phyloP scores from a whole-genome alignment of 768 basidiomycete genomes.

The Termitomyces sp. region DNA sequence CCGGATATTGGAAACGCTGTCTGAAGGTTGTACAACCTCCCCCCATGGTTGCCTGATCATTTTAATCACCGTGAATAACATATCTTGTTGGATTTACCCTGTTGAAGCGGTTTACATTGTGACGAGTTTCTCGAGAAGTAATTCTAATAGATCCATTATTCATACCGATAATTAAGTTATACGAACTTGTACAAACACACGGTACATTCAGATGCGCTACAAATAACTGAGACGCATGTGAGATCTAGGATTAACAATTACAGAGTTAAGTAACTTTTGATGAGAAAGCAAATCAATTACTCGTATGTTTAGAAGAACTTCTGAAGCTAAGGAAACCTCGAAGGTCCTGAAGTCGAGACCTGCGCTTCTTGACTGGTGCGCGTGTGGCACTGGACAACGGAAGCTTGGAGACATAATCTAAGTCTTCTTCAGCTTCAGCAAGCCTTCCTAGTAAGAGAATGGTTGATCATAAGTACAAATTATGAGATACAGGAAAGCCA shows the following conservation, averaged over 20 bases:
- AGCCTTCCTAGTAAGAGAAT: not conserved
- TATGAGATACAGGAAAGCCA: not conserved
- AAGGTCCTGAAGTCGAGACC: not conserved
- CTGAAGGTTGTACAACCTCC: not conserved
- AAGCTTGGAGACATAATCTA: not conserved
- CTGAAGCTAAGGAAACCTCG: not conserved
- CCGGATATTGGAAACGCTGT: not conserved
- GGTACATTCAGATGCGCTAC: not conserved
- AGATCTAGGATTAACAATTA: not conserved
- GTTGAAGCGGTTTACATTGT: not conserved
- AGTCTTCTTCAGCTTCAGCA: constrained; percentile 1
- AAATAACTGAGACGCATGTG: not conserved
- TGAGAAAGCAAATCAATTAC: not conserved
- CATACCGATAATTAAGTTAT: not conserved
- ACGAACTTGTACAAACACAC: too few species aligned
- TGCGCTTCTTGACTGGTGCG: not conserved
- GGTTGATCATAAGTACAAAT: not conserved
- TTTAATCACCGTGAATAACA: not conserved
- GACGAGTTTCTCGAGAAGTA: not conserved
- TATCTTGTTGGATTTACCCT: too few species aligned
- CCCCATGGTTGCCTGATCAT: too few species aligned
- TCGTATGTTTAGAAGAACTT: not conserved
- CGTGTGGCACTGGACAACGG: not conserved
- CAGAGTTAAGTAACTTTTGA: not conserved
- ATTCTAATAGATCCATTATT: too few species aligned